Evolutionary conservation across 148 eudicot genomes (phyloP).

Genomic region (Chenopodium berlandieri): DNA sequence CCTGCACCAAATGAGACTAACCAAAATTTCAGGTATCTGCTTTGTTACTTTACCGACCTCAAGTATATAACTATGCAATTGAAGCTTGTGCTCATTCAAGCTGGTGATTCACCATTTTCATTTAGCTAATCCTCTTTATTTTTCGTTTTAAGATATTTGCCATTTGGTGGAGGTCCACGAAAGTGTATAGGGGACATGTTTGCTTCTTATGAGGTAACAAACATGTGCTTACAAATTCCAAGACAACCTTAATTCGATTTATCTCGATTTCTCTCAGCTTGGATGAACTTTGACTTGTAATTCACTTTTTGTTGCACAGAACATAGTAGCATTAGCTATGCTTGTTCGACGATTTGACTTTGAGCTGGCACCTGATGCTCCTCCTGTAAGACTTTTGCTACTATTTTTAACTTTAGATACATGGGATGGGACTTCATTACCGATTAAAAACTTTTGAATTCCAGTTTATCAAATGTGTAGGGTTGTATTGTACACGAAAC

Average conservation of each 20-base stretch:
- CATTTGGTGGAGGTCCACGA: conserved; percentile 98
- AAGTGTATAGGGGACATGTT: conserved; percentile 97
- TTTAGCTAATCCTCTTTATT: background rate
- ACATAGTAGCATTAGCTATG: conserved; percentile 84
- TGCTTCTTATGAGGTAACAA: conserved; percentile 86
- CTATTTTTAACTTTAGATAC: background rate
- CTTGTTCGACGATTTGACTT: conserved; percentile 87
- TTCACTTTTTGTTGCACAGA: conserved; percentile 43
- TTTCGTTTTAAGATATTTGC: conserved; percentile 59
- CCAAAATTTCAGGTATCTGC: conserved; percentile 73
- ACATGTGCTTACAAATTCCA: background rate
- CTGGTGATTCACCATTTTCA: background rate
- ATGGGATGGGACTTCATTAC: background rate
- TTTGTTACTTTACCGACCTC: conserved; percentile 7
- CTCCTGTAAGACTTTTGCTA: conserved; percentile 57
- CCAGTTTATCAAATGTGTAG: background rate
- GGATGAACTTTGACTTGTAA: background rate
- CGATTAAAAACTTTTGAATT: background rate
- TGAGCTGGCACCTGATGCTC: conserved; percentile 88
- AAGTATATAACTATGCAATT: background rate
- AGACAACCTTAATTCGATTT: background rate
- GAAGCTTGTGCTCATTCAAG: background rate
- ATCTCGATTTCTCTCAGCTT: background rate
- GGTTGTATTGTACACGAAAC: background rate
- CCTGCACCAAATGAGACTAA: conserved; percentile 93